phyloP scores from a whole-genome alignment of 352 stramenopile genomes.

The Phytophthora palmivora region DNA sequence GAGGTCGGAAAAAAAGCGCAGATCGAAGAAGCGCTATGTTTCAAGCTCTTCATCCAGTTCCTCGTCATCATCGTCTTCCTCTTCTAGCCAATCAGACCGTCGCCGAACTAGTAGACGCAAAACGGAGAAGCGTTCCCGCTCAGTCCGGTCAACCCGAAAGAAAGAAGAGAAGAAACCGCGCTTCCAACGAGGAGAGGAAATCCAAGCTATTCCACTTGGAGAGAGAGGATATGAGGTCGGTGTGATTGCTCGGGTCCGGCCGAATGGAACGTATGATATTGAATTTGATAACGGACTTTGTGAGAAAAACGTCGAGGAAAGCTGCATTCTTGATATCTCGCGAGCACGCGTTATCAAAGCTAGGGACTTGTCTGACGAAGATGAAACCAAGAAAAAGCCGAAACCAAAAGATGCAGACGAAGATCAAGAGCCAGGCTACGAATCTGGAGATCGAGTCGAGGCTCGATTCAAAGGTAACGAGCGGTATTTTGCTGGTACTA shows the following conservation, averaged over 20 bases:
- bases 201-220: constrained; percentile 64
- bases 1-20: constrained; percentile 40
- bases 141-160: constrained; percentile 23
- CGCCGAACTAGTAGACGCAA: constrained; percentile 43
- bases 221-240: constrained; percentile 58
- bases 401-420: constrained; percentile 23
- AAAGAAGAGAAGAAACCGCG: constrained; percentile 36
- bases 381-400: constrained; percentile 8
- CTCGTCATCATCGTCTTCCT: constrained; percentile 44
- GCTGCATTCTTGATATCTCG: constrained; percentile 49
- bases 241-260: constrained; percentile 54
- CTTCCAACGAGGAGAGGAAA: constrained; percentile 65
- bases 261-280: constrained; percentile 69
- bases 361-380: constrained; percentile 24
- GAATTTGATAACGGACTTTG: constrained; percentile 68
- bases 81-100: constrained; percentile 27
- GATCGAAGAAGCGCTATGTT: constrained; percentile 44
- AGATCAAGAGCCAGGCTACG: constrained; percentile 31
- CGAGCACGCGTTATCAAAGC: constrained; percentile 44
- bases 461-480: constrained; percentile 49
- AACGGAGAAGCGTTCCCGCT: constrained; percentile 38
- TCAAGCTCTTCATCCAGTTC: constrained; percentile 50
- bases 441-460: constrained; percentile 54
- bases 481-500: constrained; percentile 51
- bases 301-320: constrained; percentile 65